A percentile compares a stretch with the other conserved stretches of the same genome.
These are phyloP conservation scores for Moesziomyces sp. DNA, from an alignment of 1,284 basidiomycete species.

Conservation along the genomic window DNA sequence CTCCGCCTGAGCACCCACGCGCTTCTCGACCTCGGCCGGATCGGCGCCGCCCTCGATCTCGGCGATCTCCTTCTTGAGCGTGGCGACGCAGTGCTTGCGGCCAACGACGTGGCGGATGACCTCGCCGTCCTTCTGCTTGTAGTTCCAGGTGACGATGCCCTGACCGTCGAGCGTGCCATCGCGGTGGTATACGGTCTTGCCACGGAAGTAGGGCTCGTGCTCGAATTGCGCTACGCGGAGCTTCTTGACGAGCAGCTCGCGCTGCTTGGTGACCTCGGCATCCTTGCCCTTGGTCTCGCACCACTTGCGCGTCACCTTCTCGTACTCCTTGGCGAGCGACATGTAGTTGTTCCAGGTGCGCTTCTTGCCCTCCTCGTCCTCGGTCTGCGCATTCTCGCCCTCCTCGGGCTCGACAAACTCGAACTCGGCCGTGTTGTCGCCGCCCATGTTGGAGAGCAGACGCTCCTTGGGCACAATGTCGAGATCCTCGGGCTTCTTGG, in stretches of 20 bases:
- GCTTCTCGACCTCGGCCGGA: conserved; percentile 28
- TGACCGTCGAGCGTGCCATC: conserved; percentile 65
- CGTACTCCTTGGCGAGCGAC: conserved; percentile 60
- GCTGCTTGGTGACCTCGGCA: conserved; percentile 43
- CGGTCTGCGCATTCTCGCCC: conserved; percentile 65
- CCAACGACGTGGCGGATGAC: conserved; percentile 59
- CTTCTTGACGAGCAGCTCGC: conserved; percentile 63
- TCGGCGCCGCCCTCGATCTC: conserved; percentile 52
- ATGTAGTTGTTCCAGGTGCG: conserved; percentile 59
- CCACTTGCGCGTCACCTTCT: conserved; percentile 66
- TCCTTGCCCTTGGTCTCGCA: conserved; percentile 47
- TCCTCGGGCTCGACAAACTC: conserved; percentile 50
- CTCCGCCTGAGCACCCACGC: conserved; percentile 23
- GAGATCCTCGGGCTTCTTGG: conserved; percentile 61
- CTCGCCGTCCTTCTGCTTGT: conserved; percentile 63
- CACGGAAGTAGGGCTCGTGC: conserved; percentile 66
- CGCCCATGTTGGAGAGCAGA: conserved; percentile 48
- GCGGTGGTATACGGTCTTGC: conserved; percentile 66
- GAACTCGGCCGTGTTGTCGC: conserved; percentile 46
- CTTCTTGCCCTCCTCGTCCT: conserved; percentile 62
- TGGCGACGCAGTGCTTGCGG: conserved; percentile 42
- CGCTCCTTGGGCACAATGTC: conserved; percentile 58
- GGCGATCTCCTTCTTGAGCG: conserved; percentile 56
- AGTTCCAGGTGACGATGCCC: conserved; percentile 60
- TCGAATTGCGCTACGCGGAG: conserved; percentile 67